phyloP scores from a whole-genome alignment of 176 grass and related monocot genomes.

The Oryza nivara region DNA sequence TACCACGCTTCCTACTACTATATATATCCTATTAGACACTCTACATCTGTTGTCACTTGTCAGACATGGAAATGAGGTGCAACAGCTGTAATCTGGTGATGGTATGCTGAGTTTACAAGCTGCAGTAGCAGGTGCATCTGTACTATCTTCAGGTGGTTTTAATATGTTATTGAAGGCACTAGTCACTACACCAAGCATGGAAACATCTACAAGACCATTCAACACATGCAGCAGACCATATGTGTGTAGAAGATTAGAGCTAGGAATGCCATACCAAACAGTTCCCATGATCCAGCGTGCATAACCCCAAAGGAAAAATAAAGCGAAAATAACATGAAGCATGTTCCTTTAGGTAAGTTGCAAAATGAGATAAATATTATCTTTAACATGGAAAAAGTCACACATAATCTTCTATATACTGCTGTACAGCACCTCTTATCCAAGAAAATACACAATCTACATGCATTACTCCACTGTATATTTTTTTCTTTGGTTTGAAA shows the following conservation, averaged over 20 bases:
- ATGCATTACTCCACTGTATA: neutral
- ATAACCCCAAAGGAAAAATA: neutral
- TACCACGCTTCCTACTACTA: neutral
- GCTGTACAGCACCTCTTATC: no score
- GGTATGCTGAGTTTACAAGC: neutral
- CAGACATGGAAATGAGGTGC: neutral
- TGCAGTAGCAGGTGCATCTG: neutral
- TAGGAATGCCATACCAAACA: neutral
- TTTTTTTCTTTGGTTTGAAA: slow-evolving; percentile 28
- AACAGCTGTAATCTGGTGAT: neutral
- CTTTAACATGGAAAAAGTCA: neutral
- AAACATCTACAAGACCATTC: slow-evolving; percentile 5
- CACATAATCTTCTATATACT: neutral
- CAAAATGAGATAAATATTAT: neutral
- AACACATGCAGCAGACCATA: neutral
- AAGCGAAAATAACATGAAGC: neutral
- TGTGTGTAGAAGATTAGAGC: neutral
- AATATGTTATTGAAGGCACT: neutral
- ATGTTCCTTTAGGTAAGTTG: neutral
- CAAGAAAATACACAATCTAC: neutral
- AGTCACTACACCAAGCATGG: neutral
- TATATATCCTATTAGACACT: neutral
- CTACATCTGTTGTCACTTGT: neutral
- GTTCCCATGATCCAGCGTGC: neutral
- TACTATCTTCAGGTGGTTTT: neutral